These are phyloP conservation scores for Penstemon newberryi DNA, from an alignment of 257 asterid genomes.

Conservation along the genomic window DNA sequence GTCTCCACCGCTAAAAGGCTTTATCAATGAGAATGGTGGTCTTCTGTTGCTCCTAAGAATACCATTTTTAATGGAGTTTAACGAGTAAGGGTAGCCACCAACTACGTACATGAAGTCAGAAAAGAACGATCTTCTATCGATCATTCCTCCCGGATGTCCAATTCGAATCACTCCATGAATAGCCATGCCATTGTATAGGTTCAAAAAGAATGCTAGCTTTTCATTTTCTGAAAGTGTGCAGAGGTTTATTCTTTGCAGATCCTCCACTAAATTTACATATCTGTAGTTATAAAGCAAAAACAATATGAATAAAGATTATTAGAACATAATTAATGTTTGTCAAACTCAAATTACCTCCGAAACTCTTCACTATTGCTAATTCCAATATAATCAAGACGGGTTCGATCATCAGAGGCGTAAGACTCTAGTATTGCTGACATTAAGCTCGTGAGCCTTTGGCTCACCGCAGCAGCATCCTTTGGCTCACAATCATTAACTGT, in stretches of 20 bases:
- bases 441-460: conserved; percentile 60
- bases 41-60: conserved; percentile 79
- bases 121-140: conserved; percentile 74
- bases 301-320: background rate
- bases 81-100: conserved; percentile 77
- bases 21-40: conserved; percentile 70
- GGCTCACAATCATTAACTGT: conserved; percentile 66
- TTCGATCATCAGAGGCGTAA: conserved; percentile 68
- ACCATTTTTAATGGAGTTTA: conserved; percentile 70
- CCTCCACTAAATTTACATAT: conserved; percentile 64
- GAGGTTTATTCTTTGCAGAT: conserved; percentile 75
- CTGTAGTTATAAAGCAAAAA: conserved; percentile 37
- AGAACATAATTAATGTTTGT: background rate
- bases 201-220: conserved; percentile 80
- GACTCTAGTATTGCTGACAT: conserved; percentile 89
- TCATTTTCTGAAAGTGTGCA: conserved; percentile 55
- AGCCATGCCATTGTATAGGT: conserved; percentile 87
- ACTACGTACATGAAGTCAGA: conserved; percentile 73
- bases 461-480: conserved; percentile 46
- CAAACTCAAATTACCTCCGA: conserved; percentile 51
- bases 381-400: conserved; percentile 61
- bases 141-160: conserved; percentile 86
- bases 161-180: conserved; percentile 83
- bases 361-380: conserved; percentile 98
- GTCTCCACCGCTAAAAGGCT: conserved; percentile 76